Evolutionary conservation across 129 eudicot species (phyloP), one percentile per base, ranked within the genome.

Genomic region (carrot (Daucus carota)): DNA sequence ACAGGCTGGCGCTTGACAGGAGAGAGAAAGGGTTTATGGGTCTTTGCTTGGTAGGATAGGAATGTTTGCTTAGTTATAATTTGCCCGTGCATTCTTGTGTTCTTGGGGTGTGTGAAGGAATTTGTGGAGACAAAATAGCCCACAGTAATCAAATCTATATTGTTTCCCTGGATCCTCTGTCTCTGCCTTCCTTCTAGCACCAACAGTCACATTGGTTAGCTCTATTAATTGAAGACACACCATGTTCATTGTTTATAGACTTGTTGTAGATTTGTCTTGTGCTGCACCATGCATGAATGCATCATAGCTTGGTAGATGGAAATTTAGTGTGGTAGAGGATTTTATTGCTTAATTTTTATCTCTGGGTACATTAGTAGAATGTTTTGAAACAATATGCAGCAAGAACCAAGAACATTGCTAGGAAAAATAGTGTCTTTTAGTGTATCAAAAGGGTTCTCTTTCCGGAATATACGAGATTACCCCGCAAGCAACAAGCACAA

Each of bases 1-100:
- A 69, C 75, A 77, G 75, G 72, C 79, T 69, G 83, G 74, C 45
- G 66, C 68, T 36, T 65, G 54, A 14, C 42, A 63, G 73, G 78
- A 15, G 57, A 46, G 54, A 47, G 69, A 24, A 52, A 15, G 47
- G 62, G 57, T 45, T 47, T 63, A 24, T 71, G 73, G 42, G 33
- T 41, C 47, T 70, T 38, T 80, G 52, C 74, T 66, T 75, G 74
- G 59, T 62, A 29, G 70, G 70, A 47, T 65, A 32, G 78, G 33
- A 72, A 74, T 74, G 78, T 36, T 67, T 18, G 70, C 66, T 20
- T 1, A 11, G 67, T 72, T 70, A 43, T 75, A 36, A 47, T 60
- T 31, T 14, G 68, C 66, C 46, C 80, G 72, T 75, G 81, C 59
- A 48, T 18, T 57, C 65, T 57, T n/a, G 31, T 31, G 31, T 70